phyloP scores from a whole-genome alignment of 371 early-diverging fungal species.

The Choanephora cucurbitarum region DNA sequence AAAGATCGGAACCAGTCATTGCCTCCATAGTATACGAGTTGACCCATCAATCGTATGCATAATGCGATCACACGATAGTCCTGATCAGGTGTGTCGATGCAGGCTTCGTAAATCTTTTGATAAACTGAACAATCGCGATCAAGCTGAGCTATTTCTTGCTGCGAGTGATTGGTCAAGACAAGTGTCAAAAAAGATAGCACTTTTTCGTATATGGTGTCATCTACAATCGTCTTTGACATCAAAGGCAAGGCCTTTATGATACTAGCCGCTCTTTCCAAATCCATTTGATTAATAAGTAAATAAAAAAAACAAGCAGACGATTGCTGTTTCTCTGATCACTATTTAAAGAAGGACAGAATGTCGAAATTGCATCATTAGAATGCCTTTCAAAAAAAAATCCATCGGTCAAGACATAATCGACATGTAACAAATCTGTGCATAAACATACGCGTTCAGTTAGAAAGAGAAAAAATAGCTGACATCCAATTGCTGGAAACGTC shows the following conservation, averaged over 20 bases:
- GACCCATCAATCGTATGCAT: slow-evolving; percentile 42
- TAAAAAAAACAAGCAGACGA: neutral
- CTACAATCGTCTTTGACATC: slow-evolving; percentile 47
- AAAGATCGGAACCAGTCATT: slow-evolving; percentile 17
- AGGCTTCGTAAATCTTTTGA: slow-evolving; percentile 7
- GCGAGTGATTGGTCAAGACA: slow-evolving; percentile 10
- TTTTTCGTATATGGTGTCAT: slow-evolving; percentile 52
- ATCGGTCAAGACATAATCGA: no score
- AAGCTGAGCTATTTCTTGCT: neutral
- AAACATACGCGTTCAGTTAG: no score
- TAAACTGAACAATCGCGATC: slow-evolving; percentile 3
- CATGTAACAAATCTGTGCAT: no score
- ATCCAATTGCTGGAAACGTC: no score
- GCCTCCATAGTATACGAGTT: slow-evolving; percentile 19
- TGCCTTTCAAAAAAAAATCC: no score
- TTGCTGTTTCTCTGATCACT: no score
- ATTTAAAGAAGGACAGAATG: no score
- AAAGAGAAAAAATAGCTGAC: no score
- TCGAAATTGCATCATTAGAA: no score
- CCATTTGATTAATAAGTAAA: slow-evolving; percentile 3
- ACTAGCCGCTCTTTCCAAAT: slow-evolving; percentile 29
- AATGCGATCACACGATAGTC: slow-evolving; percentile 43
- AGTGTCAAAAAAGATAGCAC: slow-evolving; percentile 33
- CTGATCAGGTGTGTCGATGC: slow-evolving; percentile 22
- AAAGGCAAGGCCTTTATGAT: slow-evolving; percentile 37